Conservation (phyloP, 768 basidiomycete genomes). For the Dentipellis sp. region DNA sequence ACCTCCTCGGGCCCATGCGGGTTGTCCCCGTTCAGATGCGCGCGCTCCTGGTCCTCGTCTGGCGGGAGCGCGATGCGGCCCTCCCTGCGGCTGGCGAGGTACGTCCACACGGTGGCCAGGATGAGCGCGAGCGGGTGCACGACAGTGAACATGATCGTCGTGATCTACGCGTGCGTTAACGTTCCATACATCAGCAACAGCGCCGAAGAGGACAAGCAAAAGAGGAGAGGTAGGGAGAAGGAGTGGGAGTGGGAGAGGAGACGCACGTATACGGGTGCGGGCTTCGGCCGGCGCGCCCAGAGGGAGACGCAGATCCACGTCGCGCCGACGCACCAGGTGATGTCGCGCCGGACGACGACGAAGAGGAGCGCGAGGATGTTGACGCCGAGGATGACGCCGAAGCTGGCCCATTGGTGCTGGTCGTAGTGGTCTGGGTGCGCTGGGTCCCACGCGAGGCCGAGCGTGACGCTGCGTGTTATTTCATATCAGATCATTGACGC, state of each 20-base stretch:
- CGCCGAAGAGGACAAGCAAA: too few species aligned
- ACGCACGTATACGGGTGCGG: conserved; percentile 55
- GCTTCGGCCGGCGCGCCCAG: conserved; percentile 53
- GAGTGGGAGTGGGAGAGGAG: neutral
- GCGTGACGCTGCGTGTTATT: conserved; percentile 44
- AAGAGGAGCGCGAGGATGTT: conserved; percentile 45
- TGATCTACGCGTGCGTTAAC: conserved; percentile 33
- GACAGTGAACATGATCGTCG: conserved; percentile 53
- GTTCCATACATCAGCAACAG: neutral
- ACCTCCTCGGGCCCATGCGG: neutral
- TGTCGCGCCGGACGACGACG: conserved; percentile 46
- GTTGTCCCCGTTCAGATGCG: neutral
- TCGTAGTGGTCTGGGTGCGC: conserved; percentile 44
- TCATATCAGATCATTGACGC: neutral
- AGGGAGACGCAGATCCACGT: conserved; percentile 67
- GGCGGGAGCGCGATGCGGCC: conserved; percentile 35
- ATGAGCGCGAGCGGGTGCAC: conserved; percentile 57
- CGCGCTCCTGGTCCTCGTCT: conserved; percentile 21
- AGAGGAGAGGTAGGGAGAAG: too few species aligned
- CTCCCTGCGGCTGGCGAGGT: conserved; percentile 18
- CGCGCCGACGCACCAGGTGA: conserved; percentile 69
- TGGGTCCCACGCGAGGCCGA: conserved; percentile 53
- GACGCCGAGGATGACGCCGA: conserved; percentile 55
- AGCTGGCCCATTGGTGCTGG: conserved; percentile 63
- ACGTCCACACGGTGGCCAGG: conserved; percentile 30